Evolutionary conservation across 192 early-diverging fungal species (phyloP), one percentile per base, ranked within the genome.

Genomic region (Backusella tuberculispora): DNA sequence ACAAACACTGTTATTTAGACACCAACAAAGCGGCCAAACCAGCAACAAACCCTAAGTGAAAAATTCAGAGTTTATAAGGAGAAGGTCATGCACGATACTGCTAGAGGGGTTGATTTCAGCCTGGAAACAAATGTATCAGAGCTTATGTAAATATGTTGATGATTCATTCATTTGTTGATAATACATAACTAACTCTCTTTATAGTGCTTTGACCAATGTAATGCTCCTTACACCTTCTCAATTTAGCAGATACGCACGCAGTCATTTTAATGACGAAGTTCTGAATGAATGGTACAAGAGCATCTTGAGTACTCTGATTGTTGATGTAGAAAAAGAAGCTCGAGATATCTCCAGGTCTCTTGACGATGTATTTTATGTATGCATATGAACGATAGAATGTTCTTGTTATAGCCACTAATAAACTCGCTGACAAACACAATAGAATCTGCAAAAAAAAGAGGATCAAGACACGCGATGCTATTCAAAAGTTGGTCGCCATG

Each of bases 391-490:
- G 63, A 38, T 13, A 65, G 14, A 65, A 37, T 0, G 63, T 38
- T 65, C 63, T 65, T 65, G 38, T 65, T 65, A 65, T 65, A 26
- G 63, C 26, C 26, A 65, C 63, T 65, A 65, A 65, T 65, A 65
- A 65, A n/a, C n/a, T 65, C 63, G 15, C 40, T 7, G 14, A 29
- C 40, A 37, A 37, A 65, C 63, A 65, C 63, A 38, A 65, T 65
- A 65, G 1, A 26, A 65, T 65, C 63, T 65, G 34, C 63, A 65
- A 65, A 29, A 65, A 65, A 65, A 38, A 38, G n/a, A n/a, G n/a
- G 26, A 26, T 63, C 63, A 65, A 65, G 34, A 65, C 63, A 65
- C 34, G 26, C 26, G 63, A 65, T 29, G 63, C 34, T 65, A 3
- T 65, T 65, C 63, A 37, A 65, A 65, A 38, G 63, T 65, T 38